phyloP scores from a whole-genome alignment of 2,329 filamentous ascomycete species.

The Pseudogymnoascus verrucosus region DNA sequence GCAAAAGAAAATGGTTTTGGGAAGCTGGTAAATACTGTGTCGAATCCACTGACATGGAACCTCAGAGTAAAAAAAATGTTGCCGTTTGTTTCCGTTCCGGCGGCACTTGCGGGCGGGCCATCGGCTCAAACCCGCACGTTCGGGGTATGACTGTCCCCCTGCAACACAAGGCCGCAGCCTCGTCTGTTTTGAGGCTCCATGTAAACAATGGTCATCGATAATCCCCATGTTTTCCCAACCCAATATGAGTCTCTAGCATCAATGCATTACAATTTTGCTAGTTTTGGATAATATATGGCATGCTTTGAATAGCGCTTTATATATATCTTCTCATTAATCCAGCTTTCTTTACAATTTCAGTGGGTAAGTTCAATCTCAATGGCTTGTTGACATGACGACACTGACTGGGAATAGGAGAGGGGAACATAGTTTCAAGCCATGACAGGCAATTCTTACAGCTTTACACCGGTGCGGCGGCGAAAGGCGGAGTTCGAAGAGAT shows the following conservation, averaged over 20 bases:
- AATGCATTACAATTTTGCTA: constrained; percentile 3
- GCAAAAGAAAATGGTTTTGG: constrained; percentile 11
- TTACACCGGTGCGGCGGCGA: constrained; percentile 23
- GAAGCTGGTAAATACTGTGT: constrained; percentile 9
- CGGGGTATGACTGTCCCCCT: background rate
- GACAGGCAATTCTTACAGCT: constrained; percentile 14
- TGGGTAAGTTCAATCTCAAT: background rate
- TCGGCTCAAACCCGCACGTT: constrained; percentile 7
- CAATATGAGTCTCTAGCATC: constrained; percentile 3
- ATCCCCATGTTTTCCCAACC: background rate
- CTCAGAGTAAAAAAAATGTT: constrained; percentile 6
- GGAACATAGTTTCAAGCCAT: background rate
- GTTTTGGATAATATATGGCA: background rate
- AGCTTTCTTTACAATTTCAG: background rate
- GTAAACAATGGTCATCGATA: constrained; percentile 5
- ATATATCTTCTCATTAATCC: background rate
- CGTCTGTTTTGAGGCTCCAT: background rate
- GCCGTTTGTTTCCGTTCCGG: constrained; percentile 7
- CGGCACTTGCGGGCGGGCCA: constrained; percentile 6
- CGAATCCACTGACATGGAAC: constrained; percentile 5
- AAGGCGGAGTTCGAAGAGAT: constrained; percentile 16
- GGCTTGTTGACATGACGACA: background rate
- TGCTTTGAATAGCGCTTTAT: constrained; percentile 6
- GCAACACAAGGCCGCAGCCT: background rate
- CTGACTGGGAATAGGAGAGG: background rate